Conservation (phyloP, 75 land plant genomes). For the Pseudotsuga menziesii region DNA sequence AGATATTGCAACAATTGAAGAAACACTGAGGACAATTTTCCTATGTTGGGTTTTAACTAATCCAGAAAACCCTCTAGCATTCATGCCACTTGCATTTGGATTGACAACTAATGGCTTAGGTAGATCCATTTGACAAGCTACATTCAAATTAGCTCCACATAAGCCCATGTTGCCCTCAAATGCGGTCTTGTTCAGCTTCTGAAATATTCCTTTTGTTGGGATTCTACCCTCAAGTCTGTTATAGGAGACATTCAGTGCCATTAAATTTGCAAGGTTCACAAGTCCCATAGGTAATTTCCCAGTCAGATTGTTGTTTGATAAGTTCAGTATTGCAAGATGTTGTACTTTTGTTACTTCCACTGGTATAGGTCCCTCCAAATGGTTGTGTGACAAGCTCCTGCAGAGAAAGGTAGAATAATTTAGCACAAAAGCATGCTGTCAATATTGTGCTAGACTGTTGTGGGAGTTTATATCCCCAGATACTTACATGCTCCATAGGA, state of each 20-base stretch:
- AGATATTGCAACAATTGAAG: conserved; percentile 82
- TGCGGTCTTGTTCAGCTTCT: conserved; percentile 46
- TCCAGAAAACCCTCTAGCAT: background rate
- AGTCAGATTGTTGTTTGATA: conserved; percentile 69
- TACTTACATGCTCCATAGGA: background rate
- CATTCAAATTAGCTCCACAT: conserved; percentile 57
- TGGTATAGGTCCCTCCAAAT: conserved; percentile 65
- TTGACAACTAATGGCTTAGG: conserved; percentile 88
- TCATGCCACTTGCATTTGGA: conserved; percentile 42
- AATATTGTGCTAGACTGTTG: background rate
- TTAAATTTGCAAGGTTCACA: conserved; percentile 46
- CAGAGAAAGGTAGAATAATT: conserved; percentile 3
- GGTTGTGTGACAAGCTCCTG: conserved; percentile 83
- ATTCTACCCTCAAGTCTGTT: conserved; percentile 75
- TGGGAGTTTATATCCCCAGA: background rate
- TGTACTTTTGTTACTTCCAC: conserved; percentile 45
- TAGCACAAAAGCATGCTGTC: background rate
- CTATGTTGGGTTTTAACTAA: conserved; percentile 17
- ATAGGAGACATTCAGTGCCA: conserved; percentile 62
- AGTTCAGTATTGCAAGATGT: conserved; percentile 60
- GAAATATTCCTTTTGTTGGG: conserved; percentile 59
- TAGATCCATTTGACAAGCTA: conserved; percentile 61
- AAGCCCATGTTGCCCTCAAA: conserved; percentile 68
- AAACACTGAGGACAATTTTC: conserved; percentile 61
- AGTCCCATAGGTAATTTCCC: conserved; percentile 81